A percentile compares a stretch with the other conserved stretches of the same genome.
Conservation (phyloP, 2,329 filamentous ascomycete species). For the Pestalotiopsis sp. region DNA sequence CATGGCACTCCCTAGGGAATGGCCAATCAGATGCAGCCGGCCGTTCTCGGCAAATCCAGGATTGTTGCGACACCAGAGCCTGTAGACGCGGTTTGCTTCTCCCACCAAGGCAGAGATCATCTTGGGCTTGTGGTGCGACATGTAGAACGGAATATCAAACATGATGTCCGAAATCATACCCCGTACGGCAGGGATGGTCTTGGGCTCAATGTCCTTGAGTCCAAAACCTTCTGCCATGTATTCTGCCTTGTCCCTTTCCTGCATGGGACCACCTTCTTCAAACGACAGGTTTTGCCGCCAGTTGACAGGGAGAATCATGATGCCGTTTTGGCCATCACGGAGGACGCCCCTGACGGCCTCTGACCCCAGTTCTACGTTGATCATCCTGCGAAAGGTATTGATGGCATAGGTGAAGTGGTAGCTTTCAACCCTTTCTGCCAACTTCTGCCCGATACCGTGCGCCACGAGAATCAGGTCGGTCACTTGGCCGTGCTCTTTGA, state of each 20-base stretch:
- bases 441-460: conserved; percentile 95
- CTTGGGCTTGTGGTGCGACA: conserved; percentile 92
- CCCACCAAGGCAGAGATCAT: conserved; percentile 88
- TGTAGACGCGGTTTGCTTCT: conserved; percentile 95
- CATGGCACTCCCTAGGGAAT: conserved; percentile 94
- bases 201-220: conserved; percentile 88
- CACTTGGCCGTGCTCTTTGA: conserved; percentile 67
- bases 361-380: conserved; percentile 80
- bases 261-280: conserved; percentile 71
- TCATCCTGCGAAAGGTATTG: conserved; percentile 81
- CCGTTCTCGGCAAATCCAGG: conserved; percentile 79
- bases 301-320: conserved; percentile 93
- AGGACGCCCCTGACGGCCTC: conserved; percentile 74
- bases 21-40: conserved; percentile 87
- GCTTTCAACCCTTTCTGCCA: conserved; percentile 91
- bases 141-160: conserved; percentile 97
- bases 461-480: conserved; percentile 89
- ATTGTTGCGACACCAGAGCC: conserved; percentile 92
- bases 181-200: conserved; percentile 87
- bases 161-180: conserved; percentile 96
- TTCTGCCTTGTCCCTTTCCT: conserved; percentile 50
- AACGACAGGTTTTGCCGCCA: conserved; percentile 89
- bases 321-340: conserved; percentile 75
- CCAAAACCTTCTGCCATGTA: conserved; percentile 59
- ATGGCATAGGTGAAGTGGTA: conserved; percentile 98